phyloP scores from a whole-genome alignment of 805 yeast genomes.

The Metschnikowia kunwiensis region DNA sequence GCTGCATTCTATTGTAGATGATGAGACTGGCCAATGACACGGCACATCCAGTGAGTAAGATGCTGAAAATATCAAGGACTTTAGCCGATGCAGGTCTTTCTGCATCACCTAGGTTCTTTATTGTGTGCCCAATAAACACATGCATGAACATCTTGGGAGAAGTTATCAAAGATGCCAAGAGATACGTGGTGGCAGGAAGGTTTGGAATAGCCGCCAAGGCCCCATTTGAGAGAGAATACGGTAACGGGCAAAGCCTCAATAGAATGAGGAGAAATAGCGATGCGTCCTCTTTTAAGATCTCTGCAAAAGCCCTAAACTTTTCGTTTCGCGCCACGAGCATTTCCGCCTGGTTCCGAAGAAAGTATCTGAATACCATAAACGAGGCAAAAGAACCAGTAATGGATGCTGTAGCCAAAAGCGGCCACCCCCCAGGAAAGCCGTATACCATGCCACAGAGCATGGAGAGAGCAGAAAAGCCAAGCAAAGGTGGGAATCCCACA shows the following conservation, averaged over 20 bases:
- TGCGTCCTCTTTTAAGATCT: constrained; percentile 68
- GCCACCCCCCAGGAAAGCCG: constrained; percentile 81
- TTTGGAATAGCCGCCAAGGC: constrained; percentile 88
- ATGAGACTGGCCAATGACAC: constrained; percentile 62
- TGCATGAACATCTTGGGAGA: constrained; percentile 81
- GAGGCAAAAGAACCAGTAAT: constrained; percentile 72
- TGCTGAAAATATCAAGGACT: constrained; percentile 60
- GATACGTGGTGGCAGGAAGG: constrained; percentile 57
- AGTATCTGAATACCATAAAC: constrained; percentile 61
- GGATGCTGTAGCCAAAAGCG: constrained; percentile 64
- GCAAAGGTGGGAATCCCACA: constrained; percentile 86
- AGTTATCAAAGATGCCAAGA: constrained; percentile 67
- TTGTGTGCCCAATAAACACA: constrained; percentile 71
- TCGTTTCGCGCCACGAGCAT: constrained; percentile 58
- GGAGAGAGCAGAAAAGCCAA: constrained; percentile 74
- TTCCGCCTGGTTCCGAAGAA: constrained; percentile 56
- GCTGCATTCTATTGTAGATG: constrained; percentile 56
- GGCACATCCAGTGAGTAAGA: constrained; percentile 53
- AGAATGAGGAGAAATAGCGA: constrained; percentile 61
- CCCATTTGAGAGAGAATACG: constrained; percentile 89
- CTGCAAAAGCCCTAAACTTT: constrained; percentile 69
- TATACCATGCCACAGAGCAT: constrained; percentile 75
- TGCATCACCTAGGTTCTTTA: constrained; percentile 63
- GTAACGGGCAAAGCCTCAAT: constrained; percentile 85
- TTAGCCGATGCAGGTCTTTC: constrained; percentile 48